These are phyloP conservation scores for Mucor irregularis DNA, from an alignment of 371 early-diverging fungal species.

Conservation along the genomic window DNA sequence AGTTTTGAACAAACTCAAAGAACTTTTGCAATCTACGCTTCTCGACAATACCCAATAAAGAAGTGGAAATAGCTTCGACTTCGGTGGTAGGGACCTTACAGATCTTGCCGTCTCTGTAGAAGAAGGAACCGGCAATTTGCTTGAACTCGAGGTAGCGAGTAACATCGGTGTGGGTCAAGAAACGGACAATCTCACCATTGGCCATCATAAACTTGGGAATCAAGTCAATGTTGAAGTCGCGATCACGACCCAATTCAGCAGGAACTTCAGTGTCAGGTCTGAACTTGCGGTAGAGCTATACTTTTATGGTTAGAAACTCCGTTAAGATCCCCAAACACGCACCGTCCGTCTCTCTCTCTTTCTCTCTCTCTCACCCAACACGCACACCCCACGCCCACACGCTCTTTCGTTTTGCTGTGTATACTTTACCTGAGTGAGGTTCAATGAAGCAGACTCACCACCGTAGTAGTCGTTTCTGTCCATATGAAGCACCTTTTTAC, in stretches of 20 bases:
- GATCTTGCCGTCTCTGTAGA: conserved; percentile 86
- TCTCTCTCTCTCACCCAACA: no score
- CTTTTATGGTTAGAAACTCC: no score
- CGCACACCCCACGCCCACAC: no score
- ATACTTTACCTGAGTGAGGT: conserved; percentile 93
- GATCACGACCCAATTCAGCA: conserved; percentile 77
- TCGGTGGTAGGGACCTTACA: conserved; percentile 96
- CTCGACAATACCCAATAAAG: conserved; percentile 94
- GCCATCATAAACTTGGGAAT: conserved; percentile 99
- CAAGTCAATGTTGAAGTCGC: conserved; percentile 97
- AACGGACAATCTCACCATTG: conserved; percentile 88
- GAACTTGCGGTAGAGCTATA: conserved; percentile 86
- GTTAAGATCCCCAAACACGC: no score
- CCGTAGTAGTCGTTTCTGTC: conserved; percentile 99
- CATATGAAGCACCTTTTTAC: conserved; percentile 98
- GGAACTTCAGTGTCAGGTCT: conserved; percentile 70
- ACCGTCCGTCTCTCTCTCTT: no score
- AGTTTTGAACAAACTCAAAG: conserved; percentile 94
- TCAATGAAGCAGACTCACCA: conserved; percentile 92
- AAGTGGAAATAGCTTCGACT: conserved; percentile 84
- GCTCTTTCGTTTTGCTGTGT: no score
- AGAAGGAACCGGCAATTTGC: conserved; percentile 95
- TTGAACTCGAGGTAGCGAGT: conserved; percentile 98
- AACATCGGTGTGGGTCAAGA: conserved; percentile 94
- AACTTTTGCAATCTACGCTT: conserved; percentile 96